Conservation (phyloP, 75 land plant genomes). For the Selaginella moellendorffii region DNA sequence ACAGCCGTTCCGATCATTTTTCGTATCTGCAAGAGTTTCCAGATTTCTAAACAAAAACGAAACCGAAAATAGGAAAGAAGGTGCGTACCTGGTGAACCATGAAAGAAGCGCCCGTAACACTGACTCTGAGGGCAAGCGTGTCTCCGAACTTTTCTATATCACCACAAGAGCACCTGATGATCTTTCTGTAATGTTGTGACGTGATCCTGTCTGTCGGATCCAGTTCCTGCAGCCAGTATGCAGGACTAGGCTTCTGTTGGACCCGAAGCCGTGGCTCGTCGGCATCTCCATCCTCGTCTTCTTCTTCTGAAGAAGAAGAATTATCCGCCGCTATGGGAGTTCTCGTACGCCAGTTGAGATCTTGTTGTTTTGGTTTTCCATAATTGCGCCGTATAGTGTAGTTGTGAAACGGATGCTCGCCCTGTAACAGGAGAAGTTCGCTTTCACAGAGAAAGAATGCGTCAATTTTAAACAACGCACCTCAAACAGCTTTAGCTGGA, state of each 20-base stretch:
- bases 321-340: not conserved
- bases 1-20: slow-evolving; percentile 98
- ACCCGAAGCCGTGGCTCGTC: slow-evolving; percentile 19
- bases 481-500: slow-evolving; percentile 55
- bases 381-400: slow-evolving; percentile 78
- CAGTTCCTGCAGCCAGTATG: slow-evolving; percentile 60
- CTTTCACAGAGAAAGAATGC: not conserved
- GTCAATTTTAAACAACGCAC: slow-evolving; percentile 15
- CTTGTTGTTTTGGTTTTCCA: slow-evolving; percentile 20
- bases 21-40: slow-evolving; percentile 73
- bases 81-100: slow-evolving; percentile 88
- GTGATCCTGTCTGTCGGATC: slow-evolving; percentile 57
- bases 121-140: slow-evolving; percentile 35
- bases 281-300: slow-evolving; percentile 12
- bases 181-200: slow-evolving; percentile 68
- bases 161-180: slow-evolving; percentile 61
- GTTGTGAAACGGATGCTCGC: slow-evolving; percentile 88
- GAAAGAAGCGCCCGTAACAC: slow-evolving; percentile 81
- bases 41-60: too few relatives aligned
- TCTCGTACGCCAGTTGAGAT: not conserved
- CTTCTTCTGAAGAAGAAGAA: not conserved
- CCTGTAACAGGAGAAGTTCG: slow-evolving; percentile 32
- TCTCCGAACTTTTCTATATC: slow-evolving; percentile 39
- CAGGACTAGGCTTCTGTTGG: not conserved
- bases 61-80: too few relatives aligned